Conservation (phyloP, 305 asterid species). For the Lippia alba region DNA sequence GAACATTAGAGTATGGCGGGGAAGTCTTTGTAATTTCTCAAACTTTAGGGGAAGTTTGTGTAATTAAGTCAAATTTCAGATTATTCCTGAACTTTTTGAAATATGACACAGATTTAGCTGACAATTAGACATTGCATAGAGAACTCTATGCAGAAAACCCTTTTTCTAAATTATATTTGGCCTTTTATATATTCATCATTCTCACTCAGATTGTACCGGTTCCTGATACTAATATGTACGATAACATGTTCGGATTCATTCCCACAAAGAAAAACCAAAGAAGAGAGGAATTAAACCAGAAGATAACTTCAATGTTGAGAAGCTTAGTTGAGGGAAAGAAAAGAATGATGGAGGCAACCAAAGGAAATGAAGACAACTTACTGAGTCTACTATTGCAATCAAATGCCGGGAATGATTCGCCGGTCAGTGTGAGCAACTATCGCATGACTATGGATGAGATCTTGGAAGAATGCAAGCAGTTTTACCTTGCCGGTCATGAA, state of each 20-base stretch:
- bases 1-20: no score
- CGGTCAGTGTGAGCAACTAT: slow-evolving; percentile 7
- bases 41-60: no score
- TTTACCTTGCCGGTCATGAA: slow-evolving; percentile 57
- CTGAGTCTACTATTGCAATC: slow-evolving; percentile 49
- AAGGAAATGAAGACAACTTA: slow-evolving; percentile 42
- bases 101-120: no score
- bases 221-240: neutral
- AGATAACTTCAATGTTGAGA: slow-evolving; percentile 53
- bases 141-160: no score
- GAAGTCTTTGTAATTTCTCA: no score
- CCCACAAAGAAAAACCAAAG: slow-evolving; percentile 58
- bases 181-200: no score
- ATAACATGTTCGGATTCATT: slow-evolving; percentile 41
- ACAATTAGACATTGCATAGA: no score
- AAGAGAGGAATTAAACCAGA: slow-evolving; percentile 44
- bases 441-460: slow-evolving; percentile 53
- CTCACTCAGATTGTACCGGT: neutral
- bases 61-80: no score
- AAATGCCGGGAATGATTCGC: slow-evolving; percentile 35
- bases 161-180: no score
- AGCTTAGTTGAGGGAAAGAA: slow-evolving; percentile 48
- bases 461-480: slow-evolving; percentile 57
- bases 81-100: no score
- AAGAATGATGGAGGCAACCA: slow-evolving; percentile 31